These are phyloP conservation scores for Pyrenochaeta sp. DNA, from an alignment of 2,329 filamentous ascomycete genomes.

Conservation along the genomic window DNA sequence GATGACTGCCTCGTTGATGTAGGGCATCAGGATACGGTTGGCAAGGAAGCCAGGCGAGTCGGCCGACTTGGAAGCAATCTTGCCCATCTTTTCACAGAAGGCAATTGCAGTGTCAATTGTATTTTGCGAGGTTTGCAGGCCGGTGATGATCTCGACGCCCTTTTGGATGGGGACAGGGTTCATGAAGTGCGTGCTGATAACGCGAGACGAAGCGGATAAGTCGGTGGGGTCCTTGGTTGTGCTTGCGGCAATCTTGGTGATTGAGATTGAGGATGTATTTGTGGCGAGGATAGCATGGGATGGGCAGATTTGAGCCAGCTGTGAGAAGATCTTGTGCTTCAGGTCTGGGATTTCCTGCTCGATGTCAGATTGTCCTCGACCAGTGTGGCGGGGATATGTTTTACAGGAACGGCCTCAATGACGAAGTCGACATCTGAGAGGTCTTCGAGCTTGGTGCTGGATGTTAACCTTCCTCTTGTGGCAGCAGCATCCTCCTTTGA, in stretches of 20 bases:
- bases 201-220: constrained; percentile 80
- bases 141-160: constrained; percentile 96
- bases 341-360: constrained; percentile 77
- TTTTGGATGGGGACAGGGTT: constrained; percentile 97
- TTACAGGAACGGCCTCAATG: constrained; percentile 87
- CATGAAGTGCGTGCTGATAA: constrained; percentile 98
- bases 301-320: constrained; percentile 81
- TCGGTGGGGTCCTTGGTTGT: constrained; percentile 81
- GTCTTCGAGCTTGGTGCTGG: constrained; percentile 76
- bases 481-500: constrained; percentile 81
- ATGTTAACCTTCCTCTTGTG: constrained; percentile 71
- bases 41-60: constrained; percentile 95
- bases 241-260: constrained; percentile 92
- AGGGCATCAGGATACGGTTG: constrained; percentile 97
- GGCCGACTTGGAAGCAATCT: constrained; percentile 84
- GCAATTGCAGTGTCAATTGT: constrained; percentile 84
- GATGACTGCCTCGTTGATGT: constrained; percentile 97
- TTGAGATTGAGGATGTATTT: constrained; percentile 98
- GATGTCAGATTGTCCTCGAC: constrained; percentile 3
- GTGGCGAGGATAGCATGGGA: constrained; percentile 90
- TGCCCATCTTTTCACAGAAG: constrained; percentile 92
- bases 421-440: constrained; percentile 91
- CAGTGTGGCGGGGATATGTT: neutral
- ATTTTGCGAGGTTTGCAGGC: constrained; percentile 83
- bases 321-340: constrained; percentile 86